Evolutionary conservation across 1,284 basidiomycete genomes (phyloP).

Genomic region (Ustilago xerochloae): DNA sequence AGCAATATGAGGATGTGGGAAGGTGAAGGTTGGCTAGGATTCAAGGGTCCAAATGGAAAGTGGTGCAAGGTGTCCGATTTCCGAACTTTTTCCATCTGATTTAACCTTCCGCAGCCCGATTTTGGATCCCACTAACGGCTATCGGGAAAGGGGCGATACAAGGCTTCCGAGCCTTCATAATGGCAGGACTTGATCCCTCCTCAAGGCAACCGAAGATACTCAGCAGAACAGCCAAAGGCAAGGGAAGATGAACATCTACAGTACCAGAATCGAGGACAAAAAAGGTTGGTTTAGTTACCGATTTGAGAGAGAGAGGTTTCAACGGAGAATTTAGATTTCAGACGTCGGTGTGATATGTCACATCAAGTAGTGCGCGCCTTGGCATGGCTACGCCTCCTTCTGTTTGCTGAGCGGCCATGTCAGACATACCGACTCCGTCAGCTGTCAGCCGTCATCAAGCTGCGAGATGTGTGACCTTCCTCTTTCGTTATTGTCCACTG

Average conservation of each 20-base stretch:
- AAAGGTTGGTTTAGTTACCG: too few species aligned
- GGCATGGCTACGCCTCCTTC: background rate
- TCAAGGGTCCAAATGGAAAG: background rate
- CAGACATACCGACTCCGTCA: too few species aligned
- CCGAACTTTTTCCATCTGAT: background rate
- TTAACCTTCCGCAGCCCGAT: background rate
- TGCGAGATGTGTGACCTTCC: background rate
- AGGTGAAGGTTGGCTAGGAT: background rate
- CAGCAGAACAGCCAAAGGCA: too few species aligned
- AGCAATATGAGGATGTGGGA: background rate
- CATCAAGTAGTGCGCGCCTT: conserved; percentile 29
- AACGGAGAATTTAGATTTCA: conserved; percentile 1
- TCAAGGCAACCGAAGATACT: too few species aligned
- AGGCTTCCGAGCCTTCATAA: too few species aligned
- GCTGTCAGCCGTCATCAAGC: background rate
- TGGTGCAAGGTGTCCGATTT: background rate
- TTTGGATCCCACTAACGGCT: background rate
- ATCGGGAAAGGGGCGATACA: background rate
- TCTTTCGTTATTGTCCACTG: too few species aligned
- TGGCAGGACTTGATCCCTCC: too few species aligned
- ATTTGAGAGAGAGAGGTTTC: background rate
- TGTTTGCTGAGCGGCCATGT: too few species aligned
- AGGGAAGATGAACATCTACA: background rate
- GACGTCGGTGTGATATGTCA: conserved; percentile 28
- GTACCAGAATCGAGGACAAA: background rate